These are phyloP conservation scores for Termitomyces sp. DNA, from an alignment of 768 basidiomycete species.

Conservation along the genomic window DNA sequence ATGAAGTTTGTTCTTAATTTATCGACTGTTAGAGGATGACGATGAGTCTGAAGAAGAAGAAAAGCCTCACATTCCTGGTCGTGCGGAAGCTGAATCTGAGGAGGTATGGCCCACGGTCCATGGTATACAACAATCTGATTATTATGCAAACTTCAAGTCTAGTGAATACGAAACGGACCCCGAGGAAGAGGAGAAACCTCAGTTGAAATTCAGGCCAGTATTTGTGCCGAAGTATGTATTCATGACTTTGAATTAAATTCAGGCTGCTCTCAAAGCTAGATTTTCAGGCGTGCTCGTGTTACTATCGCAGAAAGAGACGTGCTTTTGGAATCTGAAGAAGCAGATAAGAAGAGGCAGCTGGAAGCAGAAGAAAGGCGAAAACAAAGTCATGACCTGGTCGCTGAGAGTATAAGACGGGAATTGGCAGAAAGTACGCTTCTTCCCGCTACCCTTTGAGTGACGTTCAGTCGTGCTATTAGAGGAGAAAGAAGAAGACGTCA, in stretches of 20 bases:
- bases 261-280: background rate
- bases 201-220: conserved; percentile 81
- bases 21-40: conserved; percentile 32
- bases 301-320: conserved; percentile 69
- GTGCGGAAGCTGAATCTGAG: conserved; percentile 26
- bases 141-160: conserved; percentile 41
- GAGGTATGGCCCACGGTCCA: conserved; percentile 32
- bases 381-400: conserved; percentile 89
- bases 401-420: conserved; percentile 89
- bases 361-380: conserved; percentile 80
- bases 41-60: conserved; percentile 41
- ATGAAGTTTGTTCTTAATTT: conserved; percentile 4
- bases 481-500: conserved; percentile 78
- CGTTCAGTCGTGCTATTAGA: conserved; percentile 39
- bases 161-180: conserved; percentile 84
- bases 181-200: conserved; percentile 70
- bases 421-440: conserved; percentile 78
- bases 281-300: conserved; percentile 65
- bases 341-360: conserved; percentile 57
- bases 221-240: conserved; percentile 86
- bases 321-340: conserved; percentile 73
- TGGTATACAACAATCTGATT: conserved; percentile 5
- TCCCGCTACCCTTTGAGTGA: background rate
- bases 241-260: background rate
- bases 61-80: conserved; percentile 8